These are phyloP conservation scores for Scedosporium boydii DNA, from an alignment of 2,329 filamentous ascomycete species.

Conservation along the genomic window DNA sequence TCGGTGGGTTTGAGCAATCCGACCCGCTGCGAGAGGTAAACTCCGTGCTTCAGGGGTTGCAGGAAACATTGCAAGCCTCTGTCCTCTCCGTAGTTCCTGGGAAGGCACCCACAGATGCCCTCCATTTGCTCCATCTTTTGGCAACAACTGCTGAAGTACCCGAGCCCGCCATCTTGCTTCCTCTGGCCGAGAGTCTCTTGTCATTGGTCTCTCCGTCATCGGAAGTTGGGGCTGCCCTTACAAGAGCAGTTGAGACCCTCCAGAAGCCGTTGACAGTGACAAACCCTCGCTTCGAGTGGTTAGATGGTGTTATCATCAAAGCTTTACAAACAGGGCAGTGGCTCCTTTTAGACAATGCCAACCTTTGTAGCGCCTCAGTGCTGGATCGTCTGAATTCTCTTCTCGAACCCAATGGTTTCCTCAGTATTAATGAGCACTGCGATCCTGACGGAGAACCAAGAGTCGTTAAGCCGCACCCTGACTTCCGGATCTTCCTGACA, in stretches of 20 bases:
- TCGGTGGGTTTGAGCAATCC: constrained; percentile 92
- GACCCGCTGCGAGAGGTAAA: constrained; percentile 69
- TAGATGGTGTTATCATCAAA: constrained; percentile 84
- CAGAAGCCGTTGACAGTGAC: constrained; percentile 47
- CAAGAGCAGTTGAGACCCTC: constrained; percentile 39
- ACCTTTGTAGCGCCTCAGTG: constrained; percentile 90
- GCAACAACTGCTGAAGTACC: constrained; percentile 24
- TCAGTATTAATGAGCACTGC: constrained; percentile 91
- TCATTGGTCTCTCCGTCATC: constrained; percentile 31
- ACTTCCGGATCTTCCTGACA: constrained; percentile 89
- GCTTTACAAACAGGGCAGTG: constrained; percentile 80
- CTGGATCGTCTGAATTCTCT: constrained; percentile 90
- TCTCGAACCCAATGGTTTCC: constrained; percentile 76
- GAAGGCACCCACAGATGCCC: constrained; percentile 33
- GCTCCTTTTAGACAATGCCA: constrained; percentile 94
- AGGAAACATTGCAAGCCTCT: constrained; percentile 39
- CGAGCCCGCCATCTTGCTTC: constrained; percentile 26
- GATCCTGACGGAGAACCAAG: constrained; percentile 71
- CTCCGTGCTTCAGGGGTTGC: constrained; percentile 38
- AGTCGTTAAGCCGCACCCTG: constrained; percentile 69
- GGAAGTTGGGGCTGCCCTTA: constrained; percentile 35
- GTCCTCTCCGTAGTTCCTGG: constrained; percentile 39
- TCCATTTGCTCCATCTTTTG: constrained; percentile 43
- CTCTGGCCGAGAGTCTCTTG: constrained; percentile 29
- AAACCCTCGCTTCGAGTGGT: constrained; percentile 86